Percentiles rank a stretch among this genome's conserved stretches.
These are phyloP conservation scores for Suillus tomentosus DNA, from an alignment of 768 basidiomycete genomes.

Conservation along the genomic window DNA sequence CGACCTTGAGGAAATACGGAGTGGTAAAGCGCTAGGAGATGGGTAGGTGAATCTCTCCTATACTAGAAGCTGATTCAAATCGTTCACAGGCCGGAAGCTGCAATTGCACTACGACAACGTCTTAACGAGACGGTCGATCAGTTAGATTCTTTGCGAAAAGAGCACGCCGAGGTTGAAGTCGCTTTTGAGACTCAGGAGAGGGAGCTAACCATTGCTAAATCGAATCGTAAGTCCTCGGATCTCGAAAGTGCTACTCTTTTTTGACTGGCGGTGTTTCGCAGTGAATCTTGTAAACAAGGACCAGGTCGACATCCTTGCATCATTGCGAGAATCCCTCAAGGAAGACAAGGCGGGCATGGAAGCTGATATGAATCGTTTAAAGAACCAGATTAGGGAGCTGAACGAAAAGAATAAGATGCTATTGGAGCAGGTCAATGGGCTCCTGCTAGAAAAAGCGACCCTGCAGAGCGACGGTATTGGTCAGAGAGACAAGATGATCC, in stretches of 20 bases:
- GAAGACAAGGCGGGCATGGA: constrained; percentile 83
- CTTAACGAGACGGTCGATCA: constrained; percentile 87
- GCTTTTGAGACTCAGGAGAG: constrained; percentile 59
- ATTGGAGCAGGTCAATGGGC: constrained; percentile 79
- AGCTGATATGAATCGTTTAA: constrained; percentile 62
- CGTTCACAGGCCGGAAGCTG: constrained; percentile 69
- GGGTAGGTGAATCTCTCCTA: constrained; percentile 51
- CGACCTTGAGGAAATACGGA: constrained; percentile 86
- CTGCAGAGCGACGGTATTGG: constrained; percentile 90
- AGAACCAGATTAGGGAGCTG: constrained; percentile 68
- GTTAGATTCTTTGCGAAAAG: constrained; percentile 68
- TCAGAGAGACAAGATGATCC: constrained; percentile 83
- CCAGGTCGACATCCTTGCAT: constrained; percentile 86
- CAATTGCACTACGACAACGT: constrained; percentile 84
- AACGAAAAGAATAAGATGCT: constrained; percentile 88
- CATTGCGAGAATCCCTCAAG: constrained; percentile 84
- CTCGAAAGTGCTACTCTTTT: constrained; percentile 1
- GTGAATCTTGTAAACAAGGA: constrained; percentile 93
- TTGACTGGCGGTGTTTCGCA: constrained; percentile 32
- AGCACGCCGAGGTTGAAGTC: constrained; percentile 72
- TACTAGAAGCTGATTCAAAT: constrained; percentile 6
- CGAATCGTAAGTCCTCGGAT: constrained; percentile 62
- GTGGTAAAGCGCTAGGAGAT: constrained; percentile 81
- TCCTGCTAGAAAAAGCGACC: constrained; percentile 90
- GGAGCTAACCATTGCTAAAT: constrained; percentile 81